A percentile compares a stretch with the other conserved stretches of the same genome.
These are phyloP conservation scores for Edaphochlamys debaryana DNA, from an alignment of 139 green algal genomes.

Conservation along the genomic window DNA sequence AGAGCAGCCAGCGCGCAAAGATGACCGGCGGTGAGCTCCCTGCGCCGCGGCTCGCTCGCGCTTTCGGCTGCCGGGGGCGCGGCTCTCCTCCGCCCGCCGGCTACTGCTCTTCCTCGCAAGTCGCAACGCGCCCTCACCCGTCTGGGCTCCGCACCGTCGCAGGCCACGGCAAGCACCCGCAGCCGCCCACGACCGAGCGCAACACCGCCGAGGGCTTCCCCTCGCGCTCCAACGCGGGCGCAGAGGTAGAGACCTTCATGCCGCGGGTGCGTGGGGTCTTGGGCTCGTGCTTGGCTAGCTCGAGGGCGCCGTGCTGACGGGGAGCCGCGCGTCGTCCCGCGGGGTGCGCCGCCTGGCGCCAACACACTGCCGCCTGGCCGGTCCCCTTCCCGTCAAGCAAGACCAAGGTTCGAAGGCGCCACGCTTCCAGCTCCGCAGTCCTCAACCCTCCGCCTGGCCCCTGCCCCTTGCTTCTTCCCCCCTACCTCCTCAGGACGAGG, in stretches of 20 bases:
- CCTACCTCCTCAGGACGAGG: neutral
- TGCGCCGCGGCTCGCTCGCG: no score
- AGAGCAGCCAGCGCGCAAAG: no score
- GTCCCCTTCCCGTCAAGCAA: neutral
- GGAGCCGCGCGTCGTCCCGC: neutral
- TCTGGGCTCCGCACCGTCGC: no score
- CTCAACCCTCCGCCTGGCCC: neutral
- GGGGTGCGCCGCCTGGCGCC: neutral
- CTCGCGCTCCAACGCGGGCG: neutral
- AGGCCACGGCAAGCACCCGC: constrained; percentile 4
- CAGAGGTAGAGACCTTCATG: neutral
- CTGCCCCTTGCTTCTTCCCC: neutral
- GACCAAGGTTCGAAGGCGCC: no score
- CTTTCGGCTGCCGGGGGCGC: no score
- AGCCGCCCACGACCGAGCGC: neutral
- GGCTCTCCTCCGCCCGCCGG: no score
- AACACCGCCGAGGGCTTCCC: neutral
- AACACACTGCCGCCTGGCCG: neutral
- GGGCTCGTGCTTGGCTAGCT: no score
- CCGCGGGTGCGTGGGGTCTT: neutral
- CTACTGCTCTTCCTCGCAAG: no score
- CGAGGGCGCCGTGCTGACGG: neutral
- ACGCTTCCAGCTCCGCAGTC: neutral
- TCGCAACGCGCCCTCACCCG: no score
- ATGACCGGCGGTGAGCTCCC: no score